Base-by-base conservation (phyloP, 306 rosid genomes). In the Leucaena leucocephala region DNA sequence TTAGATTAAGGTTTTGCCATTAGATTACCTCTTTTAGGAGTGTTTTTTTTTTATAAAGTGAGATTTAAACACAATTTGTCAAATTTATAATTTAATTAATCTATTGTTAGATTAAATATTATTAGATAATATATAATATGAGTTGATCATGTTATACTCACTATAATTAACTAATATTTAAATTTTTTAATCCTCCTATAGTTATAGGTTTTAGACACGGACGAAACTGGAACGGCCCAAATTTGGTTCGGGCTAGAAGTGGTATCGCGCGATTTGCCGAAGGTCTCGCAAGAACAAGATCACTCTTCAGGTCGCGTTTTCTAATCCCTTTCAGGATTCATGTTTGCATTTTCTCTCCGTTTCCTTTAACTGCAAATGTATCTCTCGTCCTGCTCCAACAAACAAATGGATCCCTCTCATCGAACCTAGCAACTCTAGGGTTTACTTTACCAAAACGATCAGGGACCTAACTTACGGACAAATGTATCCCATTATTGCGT, bases 371-470 rank as follows among this genome's bases (percentile, higher is more conserved):
- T 40, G 57, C 75, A 13, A 5, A 8, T 4, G 4, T 6, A 54
- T 9, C 17, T 22, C 4, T n/a, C 11, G 27, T 54, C 27, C 12
- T n/a, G 62, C 5, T 55, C 33, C 33, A 17, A 3, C 27, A 17
- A 55, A 55, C 6, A 2, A 52, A 6, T 52, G 9, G 8, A 52
- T 6, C 58, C 9, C 19, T 71, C 44, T 66, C 69, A 44, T 27
- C 63, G 66, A 36, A 65, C 38, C 63, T 15, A 39, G 45, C 15
- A 71, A 38, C 77, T 68, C 54, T 74, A 40, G 85, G 84, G 52
- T 68, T 82, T 71, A 42, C 81, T 78, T 84, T 74, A 42, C 77
- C 21, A 11, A 43, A 61, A 68, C 75, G 43, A 38, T 68, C 80
- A 21, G 46, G 64, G 17, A 57, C 36, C 43, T 10, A 70, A 80